Conservation (phyloP, 2,329 filamentous ascomycete genomes). For the Botrytis byssoidea region DNA sequence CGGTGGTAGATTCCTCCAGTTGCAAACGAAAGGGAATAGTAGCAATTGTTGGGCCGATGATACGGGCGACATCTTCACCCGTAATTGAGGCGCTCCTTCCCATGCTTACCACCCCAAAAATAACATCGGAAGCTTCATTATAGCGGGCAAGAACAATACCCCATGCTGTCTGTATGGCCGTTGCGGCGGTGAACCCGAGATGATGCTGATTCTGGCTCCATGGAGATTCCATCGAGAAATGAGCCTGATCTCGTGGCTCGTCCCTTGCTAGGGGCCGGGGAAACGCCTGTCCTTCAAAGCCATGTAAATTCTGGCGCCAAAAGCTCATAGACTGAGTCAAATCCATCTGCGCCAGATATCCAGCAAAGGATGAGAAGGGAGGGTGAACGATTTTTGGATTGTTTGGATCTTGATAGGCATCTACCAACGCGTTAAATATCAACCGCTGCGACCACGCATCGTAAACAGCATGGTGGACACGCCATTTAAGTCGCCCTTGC, state of each 20-base stretch:
- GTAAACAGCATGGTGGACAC: neutral
- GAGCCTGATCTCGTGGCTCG: neutral
- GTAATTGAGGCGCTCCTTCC: constrained; percentile 41
- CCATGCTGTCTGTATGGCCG: constrained; percentile 38
- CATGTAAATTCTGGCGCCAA: neutral
- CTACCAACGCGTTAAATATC: neutral
- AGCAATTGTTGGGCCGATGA: neutral
- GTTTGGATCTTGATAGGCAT: neutral
- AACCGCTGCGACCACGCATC: neutral
- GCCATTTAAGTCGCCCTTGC: neutral
- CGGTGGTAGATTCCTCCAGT: neutral
- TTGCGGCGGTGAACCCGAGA: neutral
- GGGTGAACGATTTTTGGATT: neutral
- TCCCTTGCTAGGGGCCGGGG: neutral
- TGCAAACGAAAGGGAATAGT: neutral
- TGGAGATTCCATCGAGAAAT: neutral
- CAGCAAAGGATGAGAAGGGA: neutral
- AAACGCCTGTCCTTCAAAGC: neutral
- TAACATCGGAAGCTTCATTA: constrained; percentile 41
- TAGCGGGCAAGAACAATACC: constrained; percentile 42
- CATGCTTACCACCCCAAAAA: constrained; percentile 45
- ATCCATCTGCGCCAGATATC: neutral
- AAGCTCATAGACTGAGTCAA: neutral
- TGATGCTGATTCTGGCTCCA: neutral
- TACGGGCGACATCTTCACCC: neutral